phyloP scores from a whole-genome alignment of 768 basidiomycete species.

The Infundibulicybe gibba region DNA sequence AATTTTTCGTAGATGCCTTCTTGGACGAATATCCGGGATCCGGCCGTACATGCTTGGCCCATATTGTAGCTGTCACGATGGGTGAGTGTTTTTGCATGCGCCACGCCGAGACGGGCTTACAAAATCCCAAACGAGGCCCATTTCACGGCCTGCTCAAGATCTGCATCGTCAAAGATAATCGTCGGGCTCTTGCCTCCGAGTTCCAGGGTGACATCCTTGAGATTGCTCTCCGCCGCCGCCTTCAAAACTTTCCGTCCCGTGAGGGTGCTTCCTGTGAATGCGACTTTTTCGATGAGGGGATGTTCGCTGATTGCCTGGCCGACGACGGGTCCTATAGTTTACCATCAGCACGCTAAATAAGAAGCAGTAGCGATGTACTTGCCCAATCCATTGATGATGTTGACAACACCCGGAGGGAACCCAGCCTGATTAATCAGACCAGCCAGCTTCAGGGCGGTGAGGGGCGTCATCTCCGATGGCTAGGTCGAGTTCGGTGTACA shows the following conservation, averaged over 20 bases:
- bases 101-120: constrained; percentile 30
- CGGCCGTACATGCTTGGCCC: constrained; percentile 79
- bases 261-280: constrained; percentile 76
- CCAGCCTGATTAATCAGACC: constrained; percentile 65
- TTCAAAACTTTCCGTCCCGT: constrained; percentile 70
- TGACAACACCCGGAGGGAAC: constrained; percentile 74
- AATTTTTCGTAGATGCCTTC: constrained; percentile 78
- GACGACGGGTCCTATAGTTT: too few relatives aligned
- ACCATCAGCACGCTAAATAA: constrained; percentile 14
- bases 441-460: constrained; percentile 52
- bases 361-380: neutral
- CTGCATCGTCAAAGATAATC: constrained; percentile 63
- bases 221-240: constrained; percentile 66
- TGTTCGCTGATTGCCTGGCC: constrained; percentile 68
- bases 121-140: constrained; percentile 69
- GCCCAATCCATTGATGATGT: constrained; percentile 68
- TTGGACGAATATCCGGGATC: constrained; percentile 82
- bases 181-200: constrained; percentile 66
- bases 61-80: constrained; percentile 36
- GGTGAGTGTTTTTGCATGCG: too few relatives aligned
- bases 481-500: constrained; percentile 2
- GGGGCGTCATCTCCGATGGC: constrained; percentile 74
- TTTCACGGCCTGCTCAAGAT: constrained; percentile 58
- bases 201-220: constrained; percentile 75
- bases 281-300: constrained; percentile 62